Conservation (phyloP, 768 basidiomycete species). For the Chalciporus chontae region DNA sequence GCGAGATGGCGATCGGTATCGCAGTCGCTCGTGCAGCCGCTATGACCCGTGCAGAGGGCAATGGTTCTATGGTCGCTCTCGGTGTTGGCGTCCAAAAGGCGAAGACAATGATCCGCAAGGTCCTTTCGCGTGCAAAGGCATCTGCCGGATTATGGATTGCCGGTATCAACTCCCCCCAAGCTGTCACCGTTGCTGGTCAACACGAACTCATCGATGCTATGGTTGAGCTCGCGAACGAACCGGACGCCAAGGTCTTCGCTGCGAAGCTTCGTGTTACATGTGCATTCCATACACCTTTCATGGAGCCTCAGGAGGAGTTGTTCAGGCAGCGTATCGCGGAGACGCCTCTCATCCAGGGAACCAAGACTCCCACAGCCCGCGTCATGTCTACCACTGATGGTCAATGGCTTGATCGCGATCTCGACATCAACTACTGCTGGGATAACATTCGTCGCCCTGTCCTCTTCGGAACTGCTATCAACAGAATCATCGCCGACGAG, state of each 20-base stretch:
- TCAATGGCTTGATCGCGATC: slow-evolving; percentile 12
- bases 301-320: slow-evolving; percentile 31
- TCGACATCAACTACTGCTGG: slow-evolving; percentile 32
- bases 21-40: slow-evolving; percentile 35
- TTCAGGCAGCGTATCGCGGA: slow-evolving; percentile 25
- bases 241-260: slow-evolving; percentile 25
- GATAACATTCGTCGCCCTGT: slow-evolving; percentile 35
- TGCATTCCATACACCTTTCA: slow-evolving; percentile 35
- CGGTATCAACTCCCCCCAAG: slow-evolving; percentile 35
- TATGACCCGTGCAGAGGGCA: slow-evolving; percentile 33
- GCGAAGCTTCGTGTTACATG: slow-evolving; percentile 30
- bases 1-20: slow-evolving; percentile 32
- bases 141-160: slow-evolving; percentile 32
- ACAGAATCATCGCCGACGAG: slow-evolving; percentile 29
- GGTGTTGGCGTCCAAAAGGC: slow-evolving; percentile 33
- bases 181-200: slow-evolving; percentile 34
- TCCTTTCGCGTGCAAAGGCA: slow-evolving; percentile 25
- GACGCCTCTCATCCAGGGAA: slow-evolving; percentile 19
- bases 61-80: slow-evolving; percentile 35
- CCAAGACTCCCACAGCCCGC: slow-evolving; percentile 17
- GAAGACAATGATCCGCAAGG: slow-evolving; percentile 31
- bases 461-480: slow-evolving; percentile 32
- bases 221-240: slow-evolving; percentile 24
- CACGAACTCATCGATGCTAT: slow-evolving; percentile 31
- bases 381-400: slow-evolving; percentile 37